phyloP scores from a whole-genome alignment of 1,284 basidiomycete species.

The Thecaphora thlaspeos region DNA sequence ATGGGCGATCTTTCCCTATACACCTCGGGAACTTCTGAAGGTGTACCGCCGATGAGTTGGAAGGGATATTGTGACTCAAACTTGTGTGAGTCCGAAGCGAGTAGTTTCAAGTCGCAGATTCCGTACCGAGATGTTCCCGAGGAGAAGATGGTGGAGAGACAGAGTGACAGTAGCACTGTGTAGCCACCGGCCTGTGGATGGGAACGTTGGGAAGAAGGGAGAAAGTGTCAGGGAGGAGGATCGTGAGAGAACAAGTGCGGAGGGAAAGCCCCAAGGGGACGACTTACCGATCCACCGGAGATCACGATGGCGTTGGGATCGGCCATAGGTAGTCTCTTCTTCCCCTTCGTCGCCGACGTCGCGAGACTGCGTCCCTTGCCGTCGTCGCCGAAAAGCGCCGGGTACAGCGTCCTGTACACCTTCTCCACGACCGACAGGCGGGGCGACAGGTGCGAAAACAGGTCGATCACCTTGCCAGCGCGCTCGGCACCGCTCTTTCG shows the following conservation, averaged over 20 bases:
- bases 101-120: slow-evolving; percentile 13
- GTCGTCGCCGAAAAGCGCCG: slow-evolving; percentile 1
- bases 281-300: slow-evolving; percentile 55
- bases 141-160: slow-evolving; percentile 28
- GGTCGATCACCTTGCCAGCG: background rate
- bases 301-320: slow-evolving; percentile 27
- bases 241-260: background rate
- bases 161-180: slow-evolving; percentile 64
- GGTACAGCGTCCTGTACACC: slow-evolving; percentile 21
- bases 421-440: slow-evolving; percentile 14
- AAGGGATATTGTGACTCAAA: slow-evolving; percentile 66
- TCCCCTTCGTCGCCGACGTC: background rate
- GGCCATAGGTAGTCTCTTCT: slow-evolving; percentile 5
- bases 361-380: background rate
- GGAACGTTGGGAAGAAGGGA: background rate
- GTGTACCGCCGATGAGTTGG: slow-evolving; percentile 65
- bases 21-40: slow-evolving; percentile 61
- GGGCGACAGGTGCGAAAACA: slow-evolving; percentile 16
- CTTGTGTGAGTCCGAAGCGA: slow-evolving; percentile 65
- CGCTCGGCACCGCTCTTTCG: background rate
- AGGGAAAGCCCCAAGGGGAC: too few species aligned
- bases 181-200: slow-evolving; percentile 62
- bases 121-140: slow-evolving; percentile 30
- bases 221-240: background rate
- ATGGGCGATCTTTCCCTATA: slow-evolving; percentile 64